Conservation (phyloP, 148 eudicot genomes). For the Cornus suecica region DNA sequence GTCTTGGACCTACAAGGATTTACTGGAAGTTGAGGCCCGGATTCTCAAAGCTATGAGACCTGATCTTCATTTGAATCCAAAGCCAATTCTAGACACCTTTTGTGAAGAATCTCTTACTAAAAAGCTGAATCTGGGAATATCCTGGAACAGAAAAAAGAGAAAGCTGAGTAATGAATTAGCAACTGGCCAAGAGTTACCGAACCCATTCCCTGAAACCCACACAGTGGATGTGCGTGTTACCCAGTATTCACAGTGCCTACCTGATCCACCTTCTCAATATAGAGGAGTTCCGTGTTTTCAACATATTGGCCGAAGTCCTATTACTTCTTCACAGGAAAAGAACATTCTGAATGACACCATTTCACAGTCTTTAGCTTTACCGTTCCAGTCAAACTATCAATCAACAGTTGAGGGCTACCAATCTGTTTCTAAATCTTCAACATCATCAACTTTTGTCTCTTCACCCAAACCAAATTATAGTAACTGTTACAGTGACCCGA, state of each 20-base stretch:
- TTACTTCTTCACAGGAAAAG: neutral
- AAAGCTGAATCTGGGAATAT: constrained; percentile 12
- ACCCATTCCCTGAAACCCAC: neutral
- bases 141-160: constrained; percentile 11
- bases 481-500: neutral
- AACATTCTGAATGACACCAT: constrained; percentile 4
- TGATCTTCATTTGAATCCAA: constrained; percentile 16
- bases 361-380: neutral
- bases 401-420: neutral
- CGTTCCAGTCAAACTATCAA: neutral
- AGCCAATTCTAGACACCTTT: constrained; percentile 3
- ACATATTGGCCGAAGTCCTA: neutral
- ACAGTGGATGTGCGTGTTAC: neutral
- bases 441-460: constrained; percentile 1
- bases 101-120: neutral
- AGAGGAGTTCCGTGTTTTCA: neutral
- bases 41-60: constrained; percentile 15
- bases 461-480: constrained; percentile 8
- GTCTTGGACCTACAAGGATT: constrained; percentile 20
- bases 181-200: neutral
- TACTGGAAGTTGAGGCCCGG: constrained; percentile 11
- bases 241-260: neutral
- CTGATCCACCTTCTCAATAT: neutral
- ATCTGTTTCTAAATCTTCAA: neutral
- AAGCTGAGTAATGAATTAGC: constrained; percentile 1